Conservation (phyloP, 306 rosid species). For the Cercis canadensis region DNA sequence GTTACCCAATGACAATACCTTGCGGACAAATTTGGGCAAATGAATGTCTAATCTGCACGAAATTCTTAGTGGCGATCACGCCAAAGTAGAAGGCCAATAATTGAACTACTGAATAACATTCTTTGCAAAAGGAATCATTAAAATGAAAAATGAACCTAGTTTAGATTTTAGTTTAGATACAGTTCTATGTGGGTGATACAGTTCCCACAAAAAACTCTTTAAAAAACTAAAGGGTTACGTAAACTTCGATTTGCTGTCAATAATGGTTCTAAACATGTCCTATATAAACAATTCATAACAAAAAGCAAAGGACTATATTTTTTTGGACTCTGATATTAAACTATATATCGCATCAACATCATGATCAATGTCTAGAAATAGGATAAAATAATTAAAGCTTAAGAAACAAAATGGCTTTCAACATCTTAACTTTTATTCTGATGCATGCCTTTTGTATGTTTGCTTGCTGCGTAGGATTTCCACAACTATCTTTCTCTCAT, state of each 20-base stretch:
- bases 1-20: background rate
- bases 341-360: slow-evolving; percentile 10
- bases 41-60: slow-evolving; percentile 13
- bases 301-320: slow-evolving; percentile 7
- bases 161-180: slow-evolving; percentile 14
- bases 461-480: slow-evolving; percentile 56
- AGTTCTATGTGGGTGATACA: slow-evolving; percentile 7
- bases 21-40: background rate
- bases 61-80: slow-evolving; percentile 10
- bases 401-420: slow-evolving; percentile 43
- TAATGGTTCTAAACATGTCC: background rate
- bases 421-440: slow-evolving; percentile 43
- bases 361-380: slow-evolving; percentile 25
- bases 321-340: too few relatives aligned
- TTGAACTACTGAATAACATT: background rate
- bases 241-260: slow-evolving; percentile 3
- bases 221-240: slow-evolving; percentile 7
- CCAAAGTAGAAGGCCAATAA: slow-evolving; percentile 23
- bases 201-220: background rate
- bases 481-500: slow-evolving; percentile 24
- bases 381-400: slow-evolving; percentile 8
- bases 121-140: background rate
- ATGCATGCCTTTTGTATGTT: slow-evolving; percentile 42
- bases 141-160: slow-evolving; percentile 44
- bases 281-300: background rate